Percentiles rank a stretch among this genome's conserved stretches.
Conservation (phyloP, 2,329 filamentous ascomycete genomes). For the Talaromyces sp. region DNA sequence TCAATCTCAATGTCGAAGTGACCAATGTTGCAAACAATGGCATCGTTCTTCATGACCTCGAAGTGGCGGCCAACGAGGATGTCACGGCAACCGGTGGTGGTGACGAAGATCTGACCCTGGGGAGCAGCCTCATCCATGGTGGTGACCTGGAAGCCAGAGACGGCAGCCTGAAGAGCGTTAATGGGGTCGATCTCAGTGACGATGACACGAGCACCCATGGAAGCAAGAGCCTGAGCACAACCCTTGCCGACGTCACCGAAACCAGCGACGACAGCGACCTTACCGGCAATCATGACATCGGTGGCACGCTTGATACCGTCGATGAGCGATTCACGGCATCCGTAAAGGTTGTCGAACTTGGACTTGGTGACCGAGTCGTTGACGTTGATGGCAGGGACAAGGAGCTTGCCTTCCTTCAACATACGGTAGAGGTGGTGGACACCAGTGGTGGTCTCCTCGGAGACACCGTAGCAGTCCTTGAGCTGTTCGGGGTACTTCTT, state of each 20-base stretch:
- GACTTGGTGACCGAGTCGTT: slow-evolving; percentile 99
- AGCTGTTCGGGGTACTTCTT: slow-evolving; percentile 98
- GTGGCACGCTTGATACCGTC: slow-evolving; percentile 99
- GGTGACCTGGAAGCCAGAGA: slow-evolving; percentile 93
- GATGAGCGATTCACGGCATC: slow-evolving; percentile 96
- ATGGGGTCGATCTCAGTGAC: slow-evolving; percentile 98
- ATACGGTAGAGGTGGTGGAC: slow-evolving; percentile 99
- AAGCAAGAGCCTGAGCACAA: slow-evolving; percentile 90
- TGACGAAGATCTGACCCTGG: slow-evolving; percentile 95
- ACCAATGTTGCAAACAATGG: slow-evolving; percentile 99
- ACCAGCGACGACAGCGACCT: slow-evolving; percentile 95
- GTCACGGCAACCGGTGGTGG: slow-evolving; percentile 98
- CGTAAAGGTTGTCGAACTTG: slow-evolving; percentile 99
- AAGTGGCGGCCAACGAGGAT: slow-evolving; percentile 92
- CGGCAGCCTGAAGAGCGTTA: slow-evolving; percentile 98
- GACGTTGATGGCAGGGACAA: slow-evolving; percentile 97
- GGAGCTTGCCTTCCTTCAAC: slow-evolving; percentile 85
- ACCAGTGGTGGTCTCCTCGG: slow-evolving; percentile 99
- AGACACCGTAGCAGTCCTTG: slow-evolving; percentile 96
- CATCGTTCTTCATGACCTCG: slow-evolving; percentile 91
- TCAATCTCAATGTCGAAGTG: slow-evolving; percentile 99
- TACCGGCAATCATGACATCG: slow-evolving; percentile 99
- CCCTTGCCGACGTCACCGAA: slow-evolving; percentile 99
- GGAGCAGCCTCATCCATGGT: slow-evolving; percentile 96
- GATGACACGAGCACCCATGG: slow-evolving; percentile 95